Evolutionary conservation across 2,329 filamentous ascomycete species (phyloP).

Genomic region (Lachnum nothofagi): DNA sequence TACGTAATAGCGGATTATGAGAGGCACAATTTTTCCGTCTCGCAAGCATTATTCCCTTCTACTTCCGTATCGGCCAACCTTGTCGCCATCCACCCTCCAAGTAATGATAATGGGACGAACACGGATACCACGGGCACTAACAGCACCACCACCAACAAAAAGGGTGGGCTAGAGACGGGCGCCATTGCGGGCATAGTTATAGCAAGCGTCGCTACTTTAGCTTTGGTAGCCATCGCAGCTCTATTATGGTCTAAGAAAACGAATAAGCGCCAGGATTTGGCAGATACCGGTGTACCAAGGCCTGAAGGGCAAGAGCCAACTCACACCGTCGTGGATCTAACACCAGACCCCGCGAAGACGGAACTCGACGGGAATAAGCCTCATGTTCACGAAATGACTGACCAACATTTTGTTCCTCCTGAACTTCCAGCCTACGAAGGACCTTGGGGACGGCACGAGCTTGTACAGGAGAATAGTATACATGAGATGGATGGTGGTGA

Average conservation of each 20-base stretch:
- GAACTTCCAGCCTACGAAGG: conserved; percentile 7
- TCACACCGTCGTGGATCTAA: no score
- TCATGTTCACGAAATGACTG: no score
- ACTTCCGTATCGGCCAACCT: conserved; percentile 28
- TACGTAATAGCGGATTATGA: conserved; percentile 38
- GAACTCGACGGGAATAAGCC: no score
- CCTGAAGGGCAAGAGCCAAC: no score
- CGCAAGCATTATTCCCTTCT: conserved; percentile 33
- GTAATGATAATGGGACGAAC: conserved; percentile 19
- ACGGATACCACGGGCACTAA: conserved; percentile 23
- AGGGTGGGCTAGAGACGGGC: not conserved
- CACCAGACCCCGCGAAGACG: no score
- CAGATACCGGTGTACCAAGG: no score
- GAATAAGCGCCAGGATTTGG: no score
- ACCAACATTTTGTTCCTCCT: no score
- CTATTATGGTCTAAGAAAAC: no score
- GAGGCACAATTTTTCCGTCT: conserved; percentile 35
- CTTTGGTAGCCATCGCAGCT: no score
- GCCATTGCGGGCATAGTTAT: conserved; percentile 16
- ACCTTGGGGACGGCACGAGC: conserved; percentile 4
- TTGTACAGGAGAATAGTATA: conserved; percentile 2
- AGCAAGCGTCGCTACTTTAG: not conserved
- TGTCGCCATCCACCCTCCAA: conserved; percentile 4
- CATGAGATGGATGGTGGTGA: conserved; percentile 3
- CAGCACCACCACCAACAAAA: not conserved